Evolutionary conservation across 2,329 filamentous ascomycete genomes (phyloP).

Genomic region (Colletotrichum camelliae): DNA sequence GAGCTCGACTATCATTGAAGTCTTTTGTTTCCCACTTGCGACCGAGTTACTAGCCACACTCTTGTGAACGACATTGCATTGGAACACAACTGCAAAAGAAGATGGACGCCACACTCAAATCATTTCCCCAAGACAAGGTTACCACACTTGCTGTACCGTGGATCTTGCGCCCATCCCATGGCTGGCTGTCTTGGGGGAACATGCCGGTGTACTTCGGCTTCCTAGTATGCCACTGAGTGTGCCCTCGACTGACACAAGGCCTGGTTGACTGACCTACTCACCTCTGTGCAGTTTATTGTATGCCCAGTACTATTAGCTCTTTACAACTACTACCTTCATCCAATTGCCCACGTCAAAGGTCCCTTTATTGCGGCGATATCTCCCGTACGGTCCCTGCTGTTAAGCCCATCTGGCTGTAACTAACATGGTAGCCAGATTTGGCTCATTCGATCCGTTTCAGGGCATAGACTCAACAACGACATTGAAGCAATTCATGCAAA

Average conservation of each 20-base stretch:
- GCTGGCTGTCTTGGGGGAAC: neutral
- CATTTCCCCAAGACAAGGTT: neutral
- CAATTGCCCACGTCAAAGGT: neutral
- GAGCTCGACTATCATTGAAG: neutral
- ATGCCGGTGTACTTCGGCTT: neutral
- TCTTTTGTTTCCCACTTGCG: neutral
- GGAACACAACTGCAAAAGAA: neutral
- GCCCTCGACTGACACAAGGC: neutral
- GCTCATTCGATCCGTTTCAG: neutral
- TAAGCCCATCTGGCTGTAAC: too few relatives aligned
- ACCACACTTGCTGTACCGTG: neutral
- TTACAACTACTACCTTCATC: conserved; percentile 1
- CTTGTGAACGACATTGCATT: neutral
- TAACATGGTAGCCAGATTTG: neutral
- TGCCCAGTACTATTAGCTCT: neutral
- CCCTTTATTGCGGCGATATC: neutral
- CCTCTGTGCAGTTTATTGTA: neutral
- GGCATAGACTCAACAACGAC: conserved; percentile 5
- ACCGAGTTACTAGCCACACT: neutral
- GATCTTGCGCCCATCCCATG: neutral
- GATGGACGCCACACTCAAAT: neutral
- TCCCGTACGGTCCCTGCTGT: neutral
- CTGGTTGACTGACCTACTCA: neutral
- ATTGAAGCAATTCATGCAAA: neutral
- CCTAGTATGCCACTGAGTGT: neutral